These are phyloP conservation scores for Cercospora canescens DNA, from an alignment of 2,329 filamentous ascomycete genomes.

Conservation along the genomic window DNA sequence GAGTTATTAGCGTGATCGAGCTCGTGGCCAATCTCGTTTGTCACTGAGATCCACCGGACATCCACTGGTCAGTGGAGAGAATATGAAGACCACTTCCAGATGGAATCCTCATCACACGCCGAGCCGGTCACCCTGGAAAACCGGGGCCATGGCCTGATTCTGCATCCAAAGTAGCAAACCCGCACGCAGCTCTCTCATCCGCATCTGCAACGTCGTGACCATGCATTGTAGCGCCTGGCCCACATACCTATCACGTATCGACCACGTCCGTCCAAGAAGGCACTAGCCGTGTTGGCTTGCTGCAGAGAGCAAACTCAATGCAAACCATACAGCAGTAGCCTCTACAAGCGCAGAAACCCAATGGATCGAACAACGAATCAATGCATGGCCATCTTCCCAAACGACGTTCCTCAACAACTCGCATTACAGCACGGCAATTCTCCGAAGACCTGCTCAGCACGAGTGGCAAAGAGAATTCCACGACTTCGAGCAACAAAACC, in stretches of 20 bases:
- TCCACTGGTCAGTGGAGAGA: neutral
- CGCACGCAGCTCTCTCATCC: neutral
- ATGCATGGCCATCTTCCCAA: neutral
- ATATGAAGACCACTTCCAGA: neutral
- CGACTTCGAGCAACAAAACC: neutral
- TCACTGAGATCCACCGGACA: neutral
- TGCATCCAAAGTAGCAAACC: neutral
- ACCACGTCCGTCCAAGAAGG: neutral
- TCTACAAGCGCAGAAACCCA: neutral
- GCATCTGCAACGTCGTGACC: neutral
- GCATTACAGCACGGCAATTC: neutral
- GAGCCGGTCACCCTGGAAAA: neutral
- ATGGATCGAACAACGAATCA: neutral
- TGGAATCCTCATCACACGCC: neutral
- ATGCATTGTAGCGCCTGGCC: neutral
- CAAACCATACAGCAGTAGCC: conserved; percentile 2
- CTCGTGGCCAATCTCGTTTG: neutral
- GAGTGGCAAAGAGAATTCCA: neutral
- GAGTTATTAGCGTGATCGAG: neutral
- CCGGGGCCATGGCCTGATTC: neutral
- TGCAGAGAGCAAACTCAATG: neutral
- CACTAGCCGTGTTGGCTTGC: neutral
- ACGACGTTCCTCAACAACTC: neutral
- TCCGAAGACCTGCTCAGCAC: neutral
- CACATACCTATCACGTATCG: neutral